Evolutionary conservation across 2,329 filamentous ascomycete genomes (phyloP), one percentile per base, ranked within the genome.

Genomic region (Teratosphaeria epicoccoides): DNA sequence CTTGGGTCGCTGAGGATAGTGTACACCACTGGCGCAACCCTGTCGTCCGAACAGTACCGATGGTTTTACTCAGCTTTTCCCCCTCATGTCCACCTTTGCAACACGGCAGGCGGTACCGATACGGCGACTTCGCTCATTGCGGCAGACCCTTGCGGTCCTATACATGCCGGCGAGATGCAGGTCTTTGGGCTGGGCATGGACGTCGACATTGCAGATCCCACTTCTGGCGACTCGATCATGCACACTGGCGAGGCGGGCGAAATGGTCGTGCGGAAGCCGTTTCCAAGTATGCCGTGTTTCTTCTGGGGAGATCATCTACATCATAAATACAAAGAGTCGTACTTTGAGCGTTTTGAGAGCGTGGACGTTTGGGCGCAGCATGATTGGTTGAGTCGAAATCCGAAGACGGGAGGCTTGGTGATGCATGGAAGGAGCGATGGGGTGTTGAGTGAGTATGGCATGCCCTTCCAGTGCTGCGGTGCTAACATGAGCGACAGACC

Each of bases 51-150:
- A 24, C 70, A 74, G 48, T 74, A 71, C 51, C 61, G 66, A 40
- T 76, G 72, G 68, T 74, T 74, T 62, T 75, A 74, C 50, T 70
- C 55, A n/a, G 50, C 62, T 26, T 75, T 72, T 56, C 70, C 65
- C 6, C 49, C 58, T 1, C 53, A 56, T 4, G 60, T 70, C 24
- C 73, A 69, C 57, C 63, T 76, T 4, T 70, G 68, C 58, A 66
- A 66, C 49, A 66, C 73, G 4, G 72, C 72, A 4, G 74, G 74
- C 17, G 74, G 74, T 9, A 76, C 74, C 0, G 74, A 77, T 50
- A 68, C 73, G 10, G 71, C 68, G 1, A 73, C 71, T 2, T 72
- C 69, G 1, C 71, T 70, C 54, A 63, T 72, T 52, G 70, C 70
- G n/a, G 68, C 66, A 25, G 70, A 73, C 53, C 71, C 71, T 0